Evolutionary conservation across 257 asterid species (phyloP).

Genomic region (Przewalskia tangutica): DNA sequence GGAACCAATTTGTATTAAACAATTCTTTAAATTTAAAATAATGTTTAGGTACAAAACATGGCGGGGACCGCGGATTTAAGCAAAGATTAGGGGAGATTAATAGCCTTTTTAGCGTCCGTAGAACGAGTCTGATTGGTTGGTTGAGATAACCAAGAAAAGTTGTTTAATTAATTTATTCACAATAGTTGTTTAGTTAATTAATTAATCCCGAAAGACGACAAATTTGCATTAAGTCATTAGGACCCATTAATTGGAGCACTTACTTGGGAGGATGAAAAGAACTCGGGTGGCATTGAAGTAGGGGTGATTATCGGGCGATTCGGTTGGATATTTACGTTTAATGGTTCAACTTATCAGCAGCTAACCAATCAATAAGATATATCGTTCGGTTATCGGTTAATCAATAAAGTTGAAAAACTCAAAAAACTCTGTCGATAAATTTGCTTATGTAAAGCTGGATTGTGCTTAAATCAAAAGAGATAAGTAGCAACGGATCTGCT

Average conservation of each 20-base stretch:
- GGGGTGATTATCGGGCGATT: no score
- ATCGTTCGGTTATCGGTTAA: no score
- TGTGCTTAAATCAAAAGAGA: no score
- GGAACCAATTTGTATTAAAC: conserved; percentile 7
- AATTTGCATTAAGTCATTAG: conserved; percentile 1
- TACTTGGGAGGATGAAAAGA: conserved; percentile 3
- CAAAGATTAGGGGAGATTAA: conserved; percentile 19
- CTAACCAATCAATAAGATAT: no score
- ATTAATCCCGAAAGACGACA: conserved; percentile 13
- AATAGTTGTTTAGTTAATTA: background rate
- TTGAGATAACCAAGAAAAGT: conserved; percentile 27
- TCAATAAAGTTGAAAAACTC: no score
- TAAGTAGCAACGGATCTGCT: background rate
- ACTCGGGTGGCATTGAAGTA: background rate
- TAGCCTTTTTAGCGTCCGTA: conserved; percentile 24
- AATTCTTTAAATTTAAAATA: background rate
- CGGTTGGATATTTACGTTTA: no score
- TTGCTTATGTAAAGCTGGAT: no score
- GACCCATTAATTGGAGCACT: conserved; percentile 4
- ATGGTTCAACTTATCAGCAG: no score
- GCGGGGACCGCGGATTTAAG: conserved; percentile 38
- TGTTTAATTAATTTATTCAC: background rate
- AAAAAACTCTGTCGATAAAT: no score
- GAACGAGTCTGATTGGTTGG: conserved; percentile 20
- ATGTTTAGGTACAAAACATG: conserved; percentile 21